Evolutionary conservation across 2,329 filamentous ascomycete genomes (phyloP).

Genomic region (Ophiostoma sp.): DNA sequence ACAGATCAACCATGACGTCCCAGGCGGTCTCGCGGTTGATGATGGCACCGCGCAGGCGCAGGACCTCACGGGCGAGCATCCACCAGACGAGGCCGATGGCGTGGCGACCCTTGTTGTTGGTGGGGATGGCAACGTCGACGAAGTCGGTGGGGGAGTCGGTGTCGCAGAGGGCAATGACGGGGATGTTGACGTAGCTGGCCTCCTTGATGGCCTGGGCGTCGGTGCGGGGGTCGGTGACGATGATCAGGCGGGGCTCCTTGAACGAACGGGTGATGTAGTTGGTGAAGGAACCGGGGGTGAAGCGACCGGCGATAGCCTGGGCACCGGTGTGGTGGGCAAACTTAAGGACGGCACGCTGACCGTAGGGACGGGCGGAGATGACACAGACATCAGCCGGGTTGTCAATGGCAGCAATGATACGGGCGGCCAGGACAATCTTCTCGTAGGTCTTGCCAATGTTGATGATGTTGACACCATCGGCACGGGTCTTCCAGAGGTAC

Average conservation of each 20-base stretch:
- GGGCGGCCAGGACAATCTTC: slow-evolving; percentile 98
- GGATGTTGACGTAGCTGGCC: slow-evolving; percentile 99
- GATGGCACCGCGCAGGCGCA: slow-evolving; percentile 95
- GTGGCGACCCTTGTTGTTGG: slow-evolving; percentile 99
- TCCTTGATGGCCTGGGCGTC: slow-evolving; percentile 99
- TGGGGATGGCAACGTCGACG: slow-evolving; percentile 98
- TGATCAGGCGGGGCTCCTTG: slow-evolving; percentile 99
- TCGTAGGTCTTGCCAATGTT: slow-evolving; percentile 99
- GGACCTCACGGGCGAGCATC: slow-evolving; percentile 99
- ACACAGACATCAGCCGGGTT: slow-evolving; percentile 99
- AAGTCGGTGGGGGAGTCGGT: slow-evolving; percentile 99
- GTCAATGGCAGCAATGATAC: slow-evolving; percentile 98
- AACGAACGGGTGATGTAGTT: slow-evolving; percentile 99
- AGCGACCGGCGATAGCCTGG: slow-evolving; percentile 96
- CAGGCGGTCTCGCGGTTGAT: slow-evolving; percentile 93
- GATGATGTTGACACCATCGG: slow-evolving; percentile 96
- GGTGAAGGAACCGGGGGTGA: slow-evolving; percentile 99
- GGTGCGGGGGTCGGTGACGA: slow-evolving; percentile 99
- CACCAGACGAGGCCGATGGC: slow-evolving; percentile 98
- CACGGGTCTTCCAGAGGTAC: slow-evolving; percentile 99
- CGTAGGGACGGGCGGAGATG: slow-evolving; percentile 98
- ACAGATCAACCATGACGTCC: slow-evolving; percentile 99
- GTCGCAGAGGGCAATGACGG: slow-evolving; percentile 97
- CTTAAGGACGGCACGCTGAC: slow-evolving; percentile 99
- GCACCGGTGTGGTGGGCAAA: slow-evolving; percentile 98